Conservation (phyloP, 2,329 filamentous ascomycete species). For the Chaetomium strumarium region DNA sequence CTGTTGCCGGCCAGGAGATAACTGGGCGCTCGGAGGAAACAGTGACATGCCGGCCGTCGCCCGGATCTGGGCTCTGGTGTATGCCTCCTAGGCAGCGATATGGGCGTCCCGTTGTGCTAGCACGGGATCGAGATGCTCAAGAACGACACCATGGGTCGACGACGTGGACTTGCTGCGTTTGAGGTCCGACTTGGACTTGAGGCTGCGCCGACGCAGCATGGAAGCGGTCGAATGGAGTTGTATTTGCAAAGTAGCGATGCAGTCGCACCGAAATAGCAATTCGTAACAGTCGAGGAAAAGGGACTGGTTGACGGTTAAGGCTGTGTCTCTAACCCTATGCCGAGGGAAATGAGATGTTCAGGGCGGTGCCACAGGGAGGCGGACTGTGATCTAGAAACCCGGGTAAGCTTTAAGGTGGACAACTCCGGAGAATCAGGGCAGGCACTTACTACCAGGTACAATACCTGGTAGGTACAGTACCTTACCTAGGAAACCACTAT, state of each 20-base stretch:
- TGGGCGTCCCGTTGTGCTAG: slow-evolving; percentile 54
- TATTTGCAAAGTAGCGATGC: not conserved
- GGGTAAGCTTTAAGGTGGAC: too few relatives aligned
- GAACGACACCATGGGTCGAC: slow-evolving; percentile 40
- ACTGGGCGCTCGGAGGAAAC: slow-evolving; percentile 30
- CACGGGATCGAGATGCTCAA: slow-evolving; percentile 45
- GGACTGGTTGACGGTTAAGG: slow-evolving; percentile 16
- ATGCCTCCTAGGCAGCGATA: slow-evolving; percentile 57
- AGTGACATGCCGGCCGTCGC: slow-evolving; percentile 31
- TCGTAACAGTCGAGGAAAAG: slow-evolving; percentile 3
- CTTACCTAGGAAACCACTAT: too few relatives aligned
- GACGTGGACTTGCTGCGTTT: slow-evolving; percentile 49
- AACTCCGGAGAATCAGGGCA: too few relatives aligned
- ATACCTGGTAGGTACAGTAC: too few relatives aligned
- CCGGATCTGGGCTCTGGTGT: slow-evolving; percentile 43
- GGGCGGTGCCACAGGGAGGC: slow-evolving; percentile 2
- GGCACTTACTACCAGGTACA: too few relatives aligned
- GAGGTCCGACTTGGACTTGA: slow-evolving; percentile 39
- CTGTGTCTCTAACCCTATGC: slow-evolving; percentile 22
- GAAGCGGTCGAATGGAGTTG: slow-evolving; percentile 2
- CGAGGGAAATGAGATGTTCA: slow-evolving; percentile 8
- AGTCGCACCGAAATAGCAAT: slow-evolving; percentile 6
- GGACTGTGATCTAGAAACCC: not conserved
- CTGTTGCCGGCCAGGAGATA: slow-evolving; percentile 18
- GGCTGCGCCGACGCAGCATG: slow-evolving; percentile 48